Conservation (phyloP, 176 grass and related monocot species). For the Themeda triandra region DNA sequence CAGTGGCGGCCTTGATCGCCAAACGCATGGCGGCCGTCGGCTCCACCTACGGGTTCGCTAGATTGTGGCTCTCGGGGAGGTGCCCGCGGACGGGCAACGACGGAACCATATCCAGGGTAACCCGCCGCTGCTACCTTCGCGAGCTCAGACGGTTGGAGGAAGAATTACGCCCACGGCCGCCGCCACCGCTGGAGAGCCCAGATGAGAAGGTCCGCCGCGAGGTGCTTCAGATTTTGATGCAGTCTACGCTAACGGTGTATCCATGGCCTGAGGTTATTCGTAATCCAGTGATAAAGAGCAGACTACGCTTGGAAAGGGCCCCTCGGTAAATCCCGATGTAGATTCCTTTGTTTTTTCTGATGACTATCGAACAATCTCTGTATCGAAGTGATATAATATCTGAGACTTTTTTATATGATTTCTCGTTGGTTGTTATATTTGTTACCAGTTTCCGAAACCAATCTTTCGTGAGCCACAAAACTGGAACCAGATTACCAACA, state of each 20-base stretch:
- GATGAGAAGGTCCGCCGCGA: background rate
- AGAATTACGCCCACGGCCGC: background rate
- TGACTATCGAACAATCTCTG: background rate
- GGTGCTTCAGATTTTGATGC: background rate
- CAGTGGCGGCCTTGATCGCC: background rate
- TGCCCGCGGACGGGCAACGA: background rate
- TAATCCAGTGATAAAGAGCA: background rate
- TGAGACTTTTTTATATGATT: background rate
- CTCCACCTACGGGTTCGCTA: background rate
- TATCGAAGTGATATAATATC: background rate
- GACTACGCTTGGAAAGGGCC: background rate
- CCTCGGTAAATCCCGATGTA: background rate
- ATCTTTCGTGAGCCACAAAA: background rate
- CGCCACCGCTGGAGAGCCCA: background rate
- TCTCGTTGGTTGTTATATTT: background rate
- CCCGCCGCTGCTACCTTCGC: background rate
- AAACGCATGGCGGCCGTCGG: background rate
- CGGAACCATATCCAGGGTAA: background rate
- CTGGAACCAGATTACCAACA: background rate
- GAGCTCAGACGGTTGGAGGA: background rate
- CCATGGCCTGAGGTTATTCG: background rate
- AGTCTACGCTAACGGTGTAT: accelerated
- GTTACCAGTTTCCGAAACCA: background rate
- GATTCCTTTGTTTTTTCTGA: background rate
- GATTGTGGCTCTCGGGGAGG: background rate